Percentiles rank a stretch among this genome's conserved stretches.
phyloP scores from a whole-genome alignment of 78 protist genomes.

The Pigoraptor vietnamica region DNA sequence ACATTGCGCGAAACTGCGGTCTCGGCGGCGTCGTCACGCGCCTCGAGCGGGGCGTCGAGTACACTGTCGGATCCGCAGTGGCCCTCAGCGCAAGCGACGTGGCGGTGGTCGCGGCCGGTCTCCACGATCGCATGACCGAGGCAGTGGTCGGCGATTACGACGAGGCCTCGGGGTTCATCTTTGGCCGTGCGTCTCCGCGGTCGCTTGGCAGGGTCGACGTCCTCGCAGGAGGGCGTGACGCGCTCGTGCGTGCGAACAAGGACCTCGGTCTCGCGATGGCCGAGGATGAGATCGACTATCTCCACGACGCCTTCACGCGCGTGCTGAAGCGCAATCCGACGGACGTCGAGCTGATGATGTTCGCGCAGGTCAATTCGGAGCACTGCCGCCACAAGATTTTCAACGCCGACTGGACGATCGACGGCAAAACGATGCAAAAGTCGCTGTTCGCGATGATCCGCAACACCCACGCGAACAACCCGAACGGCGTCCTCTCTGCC shows the following conservation, averaged over 20 bases:
- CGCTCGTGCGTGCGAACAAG: background rate
- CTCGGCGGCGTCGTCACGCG: background rate
- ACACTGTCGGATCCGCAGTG: background rate
- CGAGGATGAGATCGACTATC: slow-evolving; percentile 71
- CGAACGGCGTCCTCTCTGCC: slow-evolving; percentile 57
- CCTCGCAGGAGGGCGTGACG: slow-evolving; percentile 20
- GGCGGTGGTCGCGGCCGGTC: background rate
- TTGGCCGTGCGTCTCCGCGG: too few species aligned
- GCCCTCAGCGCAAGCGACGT: background rate
- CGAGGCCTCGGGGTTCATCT: background rate
- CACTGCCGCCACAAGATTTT: slow-evolving; percentile 77
- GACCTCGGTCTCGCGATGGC: slow-evolving; percentile 68
- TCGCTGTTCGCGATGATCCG: slow-evolving; percentile 57
- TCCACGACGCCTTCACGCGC: slow-evolving; percentile 50
- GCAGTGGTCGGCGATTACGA: slow-evolving; percentile 11
- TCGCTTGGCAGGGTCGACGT: slow-evolving; percentile 19
- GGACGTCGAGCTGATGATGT: slow-evolving; percentile 80
- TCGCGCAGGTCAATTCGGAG: slow-evolving; percentile 63
- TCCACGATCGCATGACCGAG: slow-evolving; percentile 89
- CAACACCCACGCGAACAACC: slow-evolving; percentile 14
- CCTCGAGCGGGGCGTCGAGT: background rate
- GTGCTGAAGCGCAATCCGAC: slow-evolving; percentile 74
- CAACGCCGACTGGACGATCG: slow-evolving; percentile 59
- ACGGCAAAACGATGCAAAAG: slow-evolving; percentile 52
- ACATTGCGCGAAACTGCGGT: slow-evolving; percentile 8